Base-by-base conservation (phyloP, 306 rosid genomes). In the Cucurbita argyrosperma region DNA sequence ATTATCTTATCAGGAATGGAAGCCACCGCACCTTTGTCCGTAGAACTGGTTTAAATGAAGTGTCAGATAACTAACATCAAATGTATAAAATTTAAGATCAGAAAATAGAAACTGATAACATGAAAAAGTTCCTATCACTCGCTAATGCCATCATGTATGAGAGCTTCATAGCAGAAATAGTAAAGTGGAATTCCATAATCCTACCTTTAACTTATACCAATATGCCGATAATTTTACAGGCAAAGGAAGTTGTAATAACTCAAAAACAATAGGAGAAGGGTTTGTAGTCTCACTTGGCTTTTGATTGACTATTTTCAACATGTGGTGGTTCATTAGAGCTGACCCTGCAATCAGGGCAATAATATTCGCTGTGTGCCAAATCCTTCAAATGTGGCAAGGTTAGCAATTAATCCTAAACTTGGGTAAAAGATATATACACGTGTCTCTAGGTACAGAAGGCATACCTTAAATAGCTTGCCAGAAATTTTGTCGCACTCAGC, bases 341-440 rank as follows among this genome's bases (percentile, higher is more conserved):
- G 55, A 73, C 84, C 80, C 81, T 91, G 89, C 99, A 94, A 51
- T 88, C 95, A 46, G 99, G 99, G 86, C 99, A 94, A 85, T 82
- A 88, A 77, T 94, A 94, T 77, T 89, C 91, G 57, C 40, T 72
- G 58, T 89, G 76, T 77, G 88, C 95, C 80, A 89, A 78, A 84
- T 88, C 91, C 99, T 94, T 85, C 84, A 69, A 78, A 66, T 73
- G 77, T 18, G 70, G 60, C 26, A 53, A 72, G 49, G n/a, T 59
- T 70, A 78, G 74, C 58, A 37, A 76, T 71, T 76, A 58, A 35
- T 67, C 26, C 58, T 62, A 76, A 18, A 51, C 38, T 38, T 47
- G 64, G 78, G 57, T 56, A 62, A 71, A 52, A 81, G 12, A 37
- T 37, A 23, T 70, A n/a, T 14, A 5, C 53, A 71, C 5, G 38